Conservation (phyloP, 441 rosid genomes). For the Cnidoscolus chayamansa region DNA sequence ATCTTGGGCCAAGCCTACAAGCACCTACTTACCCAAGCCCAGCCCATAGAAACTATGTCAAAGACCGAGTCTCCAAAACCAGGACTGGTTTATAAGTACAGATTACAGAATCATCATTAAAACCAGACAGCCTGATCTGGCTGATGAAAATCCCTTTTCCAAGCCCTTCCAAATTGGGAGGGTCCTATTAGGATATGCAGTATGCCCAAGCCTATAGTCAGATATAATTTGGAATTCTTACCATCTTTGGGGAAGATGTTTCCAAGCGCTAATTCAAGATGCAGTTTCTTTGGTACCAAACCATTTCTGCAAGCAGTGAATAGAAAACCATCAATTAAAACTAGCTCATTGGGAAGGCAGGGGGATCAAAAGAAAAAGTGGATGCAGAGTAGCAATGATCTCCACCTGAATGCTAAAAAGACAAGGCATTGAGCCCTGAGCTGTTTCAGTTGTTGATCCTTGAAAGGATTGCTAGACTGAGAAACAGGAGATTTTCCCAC, state of each 20-base stretch:
- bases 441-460: conserved; percentile 88
- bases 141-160: conserved; percentile 4
- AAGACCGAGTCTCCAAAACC: background rate
- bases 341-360: background rate
- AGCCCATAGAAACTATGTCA: conserved; percentile 2
- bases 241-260: conserved; percentile 72
- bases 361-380: conserved; percentile 10
- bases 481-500: conserved; percentile 62
- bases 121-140: conserved; percentile 12
- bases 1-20: background rate
- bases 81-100: background rate
- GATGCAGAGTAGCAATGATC: conserved; percentile 16
- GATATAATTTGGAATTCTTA: conserved; percentile 25
- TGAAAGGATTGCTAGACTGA: conserved; percentile 68
- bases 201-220: background rate
- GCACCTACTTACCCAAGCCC: background rate
- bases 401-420: conserved; percentile 83
- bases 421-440: conserved; percentile 98
- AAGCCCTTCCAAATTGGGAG: conserved; percentile 2
- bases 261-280: conserved; percentile 88
- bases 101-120: background rate
- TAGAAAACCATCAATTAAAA: conserved; percentile 21
- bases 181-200: background rate
- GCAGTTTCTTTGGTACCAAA: conserved; percentile 79
- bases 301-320: conserved; percentile 48